Evolutionary conservation across 1,139 yeast species (phyloP).

Genomic region (Yamadazyma friedrichii): DNA sequence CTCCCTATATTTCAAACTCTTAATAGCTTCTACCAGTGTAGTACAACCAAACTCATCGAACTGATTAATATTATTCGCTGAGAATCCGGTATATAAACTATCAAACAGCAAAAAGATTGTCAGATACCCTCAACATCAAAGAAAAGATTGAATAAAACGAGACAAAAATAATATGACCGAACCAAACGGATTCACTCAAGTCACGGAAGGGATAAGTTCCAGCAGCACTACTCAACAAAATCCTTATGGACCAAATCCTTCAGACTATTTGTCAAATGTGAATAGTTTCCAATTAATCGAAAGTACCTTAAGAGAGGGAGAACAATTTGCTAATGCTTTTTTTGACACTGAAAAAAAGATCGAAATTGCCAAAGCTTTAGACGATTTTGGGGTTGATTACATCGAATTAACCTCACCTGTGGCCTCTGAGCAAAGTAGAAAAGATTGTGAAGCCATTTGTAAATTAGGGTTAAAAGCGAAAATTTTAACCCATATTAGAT

Average conservation of each 20-base stretch:
- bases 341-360: constrained; percentile 54
- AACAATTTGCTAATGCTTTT: constrained; percentile 60
- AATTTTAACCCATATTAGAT: constrained; percentile 56
- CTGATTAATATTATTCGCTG: too few species aligned
- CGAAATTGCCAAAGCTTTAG: constrained; percentile 56
- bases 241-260: constrained; percentile 62
- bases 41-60: neutral
- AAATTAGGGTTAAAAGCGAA: constrained; percentile 54
- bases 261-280: constrained; percentile 55
- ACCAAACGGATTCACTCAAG: constrained; percentile 16
- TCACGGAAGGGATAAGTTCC: constrained; percentile 14
- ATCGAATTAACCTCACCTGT: constrained; percentile 60
- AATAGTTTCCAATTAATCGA: constrained; percentile 52
- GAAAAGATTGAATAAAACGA: too few species aligned
- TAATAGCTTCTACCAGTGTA: too few species aligned
- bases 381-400: constrained; percentile 60
- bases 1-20: too few species aligned
- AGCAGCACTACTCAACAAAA: constrained; percentile 20
- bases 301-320: constrained; percentile 59
- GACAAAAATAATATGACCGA: constrained; percentile 11
- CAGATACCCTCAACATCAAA: too few species aligned
- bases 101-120: too few species aligned
- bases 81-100: too few species aligned
- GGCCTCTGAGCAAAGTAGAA: constrained; percentile 55
- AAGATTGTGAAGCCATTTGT: constrained; percentile 58